These are phyloP conservation scores for Aspergillus cavernicola DNA, from an alignment of 495 filamentous ascomycete genomes.

Conservation along the genomic window DNA sequence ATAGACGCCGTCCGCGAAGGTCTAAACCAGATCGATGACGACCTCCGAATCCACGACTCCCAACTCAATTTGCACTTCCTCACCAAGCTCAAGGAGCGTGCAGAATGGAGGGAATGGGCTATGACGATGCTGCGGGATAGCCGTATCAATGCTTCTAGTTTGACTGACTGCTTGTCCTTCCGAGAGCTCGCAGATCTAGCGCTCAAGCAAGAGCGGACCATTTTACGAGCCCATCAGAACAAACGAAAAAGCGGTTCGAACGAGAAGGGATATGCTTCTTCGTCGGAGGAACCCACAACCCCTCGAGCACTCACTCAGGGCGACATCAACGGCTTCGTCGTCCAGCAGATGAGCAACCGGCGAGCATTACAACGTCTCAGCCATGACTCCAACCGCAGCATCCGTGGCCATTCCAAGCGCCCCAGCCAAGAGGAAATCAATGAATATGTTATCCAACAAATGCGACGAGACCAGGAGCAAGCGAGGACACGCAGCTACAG, in stretches of 20 bases:
- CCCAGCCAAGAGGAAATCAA: constrained; percentile 35
- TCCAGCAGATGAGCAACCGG: constrained; percentile 21
- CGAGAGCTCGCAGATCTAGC: constrained; percentile 22
- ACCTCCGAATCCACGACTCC: constrained; percentile 24
- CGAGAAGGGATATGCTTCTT: background rate
- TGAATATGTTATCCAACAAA: constrained; percentile 29
- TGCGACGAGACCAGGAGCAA: constrained; percentile 25
- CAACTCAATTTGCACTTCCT: constrained; percentile 30
- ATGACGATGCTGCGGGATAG: constrained; percentile 23
- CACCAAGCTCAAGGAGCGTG: constrained; percentile 24
- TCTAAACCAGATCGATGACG: constrained; percentile 25
- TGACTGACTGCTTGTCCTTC: constrained; percentile 22
- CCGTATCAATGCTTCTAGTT: constrained; percentile 18
- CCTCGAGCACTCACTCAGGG: constrained; percentile 16
- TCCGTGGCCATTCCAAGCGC: constrained; percentile 20
- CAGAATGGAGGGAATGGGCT: constrained; percentile 30
- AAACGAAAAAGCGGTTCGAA: background rate
- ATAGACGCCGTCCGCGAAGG: constrained; percentile 31
- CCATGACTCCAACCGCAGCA: constrained; percentile 4
- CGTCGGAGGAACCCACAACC: background rate
- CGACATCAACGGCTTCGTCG: constrained; percentile 29
- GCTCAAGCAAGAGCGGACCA: constrained; percentile 20
- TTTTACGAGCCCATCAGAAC: background rate
- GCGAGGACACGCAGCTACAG: constrained; percentile 21
- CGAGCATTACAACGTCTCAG: background rate